Percentiles rank a stretch among this genome's conserved stretches.
phyloP scores from a whole-genome alignment of 2,329 filamentous ascomycete genomes.

The Fusarium veterinarium region DNA sequence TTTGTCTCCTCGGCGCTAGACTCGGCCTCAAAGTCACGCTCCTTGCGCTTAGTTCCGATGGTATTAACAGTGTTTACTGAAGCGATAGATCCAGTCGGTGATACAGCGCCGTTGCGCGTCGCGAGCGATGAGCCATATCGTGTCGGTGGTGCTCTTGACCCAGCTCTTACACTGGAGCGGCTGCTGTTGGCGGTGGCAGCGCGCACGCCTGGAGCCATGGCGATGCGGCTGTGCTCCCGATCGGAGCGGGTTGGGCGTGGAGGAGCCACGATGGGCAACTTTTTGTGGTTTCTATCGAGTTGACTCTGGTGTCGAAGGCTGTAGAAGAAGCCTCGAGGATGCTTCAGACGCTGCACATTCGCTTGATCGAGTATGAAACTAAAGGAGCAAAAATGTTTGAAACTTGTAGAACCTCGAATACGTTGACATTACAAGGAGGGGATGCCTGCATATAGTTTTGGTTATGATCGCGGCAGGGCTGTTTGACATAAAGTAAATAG shows the following conservation, averaged over 20 bases:
- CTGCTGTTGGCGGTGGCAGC: constrained; percentile 33
- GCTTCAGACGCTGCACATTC: constrained; percentile 12
- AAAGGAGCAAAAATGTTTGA: constrained; percentile 12
- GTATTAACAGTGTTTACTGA: constrained; percentile 71
- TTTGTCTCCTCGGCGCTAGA: constrained; percentile 82
- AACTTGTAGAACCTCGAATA: constrained; percentile 19
- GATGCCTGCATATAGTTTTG: constrained; percentile 29
- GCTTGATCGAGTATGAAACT: neutral
- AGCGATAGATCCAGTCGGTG: constrained; percentile 75
- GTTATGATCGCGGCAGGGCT: constrained; percentile 30
- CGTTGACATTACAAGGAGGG: constrained; percentile 37
- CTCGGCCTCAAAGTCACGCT: constrained; percentile 82
- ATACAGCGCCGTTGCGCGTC: constrained; percentile 61
- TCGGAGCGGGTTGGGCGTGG: constrained; percentile 53
- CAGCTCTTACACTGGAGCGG: constrained; percentile 42
- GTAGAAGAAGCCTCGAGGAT: neutral
- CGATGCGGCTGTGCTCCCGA: constrained; percentile 51
- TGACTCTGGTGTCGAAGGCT: constrained; percentile 10
- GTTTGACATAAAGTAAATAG: constrained; percentile 39
- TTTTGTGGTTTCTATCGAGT: constrained; percentile 17
- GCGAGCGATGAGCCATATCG: constrained; percentile 41
- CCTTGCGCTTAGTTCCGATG: constrained; percentile 82
- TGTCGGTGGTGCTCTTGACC: constrained; percentile 40
- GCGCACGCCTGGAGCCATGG: constrained; percentile 49
- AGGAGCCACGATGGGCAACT: constrained; percentile 49